Percentiles rank a stretch among this genome's conserved stretches.
These are phyloP conservation scores for Acer negundo DNA, from an alignment of 345 rosid genomes.

Conservation along the genomic window DNA sequence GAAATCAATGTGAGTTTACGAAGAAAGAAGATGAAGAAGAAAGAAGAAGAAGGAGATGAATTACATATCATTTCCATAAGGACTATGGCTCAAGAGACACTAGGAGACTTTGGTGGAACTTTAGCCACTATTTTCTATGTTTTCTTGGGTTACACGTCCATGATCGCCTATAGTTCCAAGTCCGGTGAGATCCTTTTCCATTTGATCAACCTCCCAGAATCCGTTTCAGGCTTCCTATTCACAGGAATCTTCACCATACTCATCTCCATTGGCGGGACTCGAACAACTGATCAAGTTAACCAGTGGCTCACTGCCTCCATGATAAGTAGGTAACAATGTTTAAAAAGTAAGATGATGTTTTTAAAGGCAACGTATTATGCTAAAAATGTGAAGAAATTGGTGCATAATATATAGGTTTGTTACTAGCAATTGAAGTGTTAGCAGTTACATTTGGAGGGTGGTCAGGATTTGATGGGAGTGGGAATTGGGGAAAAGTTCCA, in stretches of 20 bases:
- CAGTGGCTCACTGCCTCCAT: slow-evolving; percentile 60
- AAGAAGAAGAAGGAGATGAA: slow-evolving; percentile 32
- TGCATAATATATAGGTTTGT: slow-evolving; percentile 39
- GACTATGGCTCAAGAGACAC: slow-evolving; percentile 69
- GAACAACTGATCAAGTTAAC: slow-evolving; percentile 55
- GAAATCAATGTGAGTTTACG: slow-evolving; percentile 52
- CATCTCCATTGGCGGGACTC: slow-evolving; percentile 52
- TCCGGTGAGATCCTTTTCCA: slow-evolving; percentile 61
- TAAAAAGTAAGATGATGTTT: background rate
- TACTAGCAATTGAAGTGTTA: slow-evolving; percentile 54
- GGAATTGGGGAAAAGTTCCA: slow-evolving; percentile 61
- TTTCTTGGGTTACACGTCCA: slow-evolving; percentile 61
- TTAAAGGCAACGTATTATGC: background rate
- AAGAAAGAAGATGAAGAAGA: slow-evolving; percentile 27
- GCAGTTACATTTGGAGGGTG: slow-evolving; percentile 49
- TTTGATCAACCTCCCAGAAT: slow-evolving; percentile 46
- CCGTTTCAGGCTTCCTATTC: slow-evolving; percentile 46
- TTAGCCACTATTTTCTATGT: slow-evolving; percentile 48
- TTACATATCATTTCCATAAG: slow-evolving; percentile 55
- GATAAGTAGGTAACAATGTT: slow-evolving; percentile 57
- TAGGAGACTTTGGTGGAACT: slow-evolving; percentile 58
- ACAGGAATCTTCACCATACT: slow-evolving; percentile 45
- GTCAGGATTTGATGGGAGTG: slow-evolving; percentile 48
- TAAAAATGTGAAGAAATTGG: slow-evolving; percentile 10
- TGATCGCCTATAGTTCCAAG: slow-evolving; percentile 62